A percentile compares a stretch with the other conserved stretches of the same genome.
These are phyloP conservation scores for Kwoniella dejecticola DNA, from an alignment of 768 basidiomycete genomes.

Conservation along the genomic window DNA sequence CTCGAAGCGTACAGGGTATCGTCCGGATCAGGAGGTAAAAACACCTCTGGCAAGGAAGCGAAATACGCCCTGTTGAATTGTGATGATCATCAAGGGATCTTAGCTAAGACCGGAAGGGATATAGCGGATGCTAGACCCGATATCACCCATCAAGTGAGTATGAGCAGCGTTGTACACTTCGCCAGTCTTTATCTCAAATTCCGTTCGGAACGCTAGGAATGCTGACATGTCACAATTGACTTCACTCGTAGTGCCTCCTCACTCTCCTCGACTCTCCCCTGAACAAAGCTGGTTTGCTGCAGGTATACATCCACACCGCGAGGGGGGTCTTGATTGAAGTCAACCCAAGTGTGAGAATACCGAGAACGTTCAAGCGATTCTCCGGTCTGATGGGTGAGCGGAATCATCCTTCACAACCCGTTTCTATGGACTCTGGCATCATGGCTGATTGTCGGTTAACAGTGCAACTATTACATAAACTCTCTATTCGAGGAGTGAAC, in stretches of 20 bases:
- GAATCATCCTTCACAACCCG: background rate
- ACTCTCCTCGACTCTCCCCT: slow-evolving; percentile 95
- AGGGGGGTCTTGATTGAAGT: slow-evolving; percentile 96
- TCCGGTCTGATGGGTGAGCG: slow-evolving; percentile 92
- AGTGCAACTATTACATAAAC: slow-evolving; percentile 96
- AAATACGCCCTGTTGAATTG: slow-evolving; percentile 97
- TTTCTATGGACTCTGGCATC: background rate
- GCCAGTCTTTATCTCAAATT: background rate
- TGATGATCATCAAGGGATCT: slow-evolving; percentile 97
- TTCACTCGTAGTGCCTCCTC: slow-evolving; percentile 73
- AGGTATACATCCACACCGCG: slow-evolving; percentile 97
- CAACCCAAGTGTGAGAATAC: slow-evolving; percentile 95
- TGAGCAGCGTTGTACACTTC: background rate
- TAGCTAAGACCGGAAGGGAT: slow-evolving; percentile 95
- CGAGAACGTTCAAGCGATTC: slow-evolving; percentile 97
- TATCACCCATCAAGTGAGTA: slow-evolving; percentile 93
- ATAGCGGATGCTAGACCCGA: slow-evolving; percentile 99
- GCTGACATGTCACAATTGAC: background rate
- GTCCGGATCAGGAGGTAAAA: slow-evolving; percentile 62
- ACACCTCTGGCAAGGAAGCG: slow-evolving; percentile 67
- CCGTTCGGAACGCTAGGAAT: background rate
- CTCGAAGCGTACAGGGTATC: slow-evolving; percentile 90
- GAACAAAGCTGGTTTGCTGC: slow-evolving; percentile 93
- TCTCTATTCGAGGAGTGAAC: slow-evolving; percentile 93
- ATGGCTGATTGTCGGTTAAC: background rate